Evolutionary conservation across 192 early-diverging fungal genomes (phyloP), one percentile per base, ranked within the genome.

Genomic region (Podila epigama): DNA sequence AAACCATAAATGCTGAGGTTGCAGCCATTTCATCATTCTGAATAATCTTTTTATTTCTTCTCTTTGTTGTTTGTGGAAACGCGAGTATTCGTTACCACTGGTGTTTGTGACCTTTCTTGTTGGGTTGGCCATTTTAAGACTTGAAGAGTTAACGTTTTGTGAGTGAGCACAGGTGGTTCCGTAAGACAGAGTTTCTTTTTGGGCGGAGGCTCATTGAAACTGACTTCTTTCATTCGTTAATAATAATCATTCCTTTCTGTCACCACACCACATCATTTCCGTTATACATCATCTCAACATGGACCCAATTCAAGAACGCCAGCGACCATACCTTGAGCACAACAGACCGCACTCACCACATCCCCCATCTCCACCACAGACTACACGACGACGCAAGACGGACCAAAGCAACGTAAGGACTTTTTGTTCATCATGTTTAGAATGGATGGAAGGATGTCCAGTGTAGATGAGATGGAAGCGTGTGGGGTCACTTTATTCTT

Each of bases 361-460:
- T 25, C 25, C 8, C 51, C 34, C 33, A 40, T 34, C 51, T 37
- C 28, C 37, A 41, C 40, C n/a, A 22, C 28, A 25, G 29, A 28
- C 62, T 20, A 34, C 42, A 16, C 65, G 65, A 25, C 41, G 65
- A 33, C 53, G 65, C 8, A 67, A 67, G 37, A 67, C 65, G 3
- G 55, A 67, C 32, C 65, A 67, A 20, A 55, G 65, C 54, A 33
- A 54, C 33, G 65, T 67, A 58, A 50, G 63, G 8, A 11, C 8
- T 16, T 41, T 41, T 41, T 41, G 25, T 31, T 54, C 52, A 54
- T 54, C 29, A 31, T 11, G 11, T 8, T 15, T n/a, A n/a, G n/a
- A n/a, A n/a, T n/a, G n/a, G n/a, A n/a, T n/a, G n/a, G n/a, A n/a
- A n/a, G n/a, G 13, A 32, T 27, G 22, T 28, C 36, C n/a, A 33